phyloP scores from a whole-genome alignment of 2,329 filamentous ascomycete species.

The Alternaria panax region DNA sequence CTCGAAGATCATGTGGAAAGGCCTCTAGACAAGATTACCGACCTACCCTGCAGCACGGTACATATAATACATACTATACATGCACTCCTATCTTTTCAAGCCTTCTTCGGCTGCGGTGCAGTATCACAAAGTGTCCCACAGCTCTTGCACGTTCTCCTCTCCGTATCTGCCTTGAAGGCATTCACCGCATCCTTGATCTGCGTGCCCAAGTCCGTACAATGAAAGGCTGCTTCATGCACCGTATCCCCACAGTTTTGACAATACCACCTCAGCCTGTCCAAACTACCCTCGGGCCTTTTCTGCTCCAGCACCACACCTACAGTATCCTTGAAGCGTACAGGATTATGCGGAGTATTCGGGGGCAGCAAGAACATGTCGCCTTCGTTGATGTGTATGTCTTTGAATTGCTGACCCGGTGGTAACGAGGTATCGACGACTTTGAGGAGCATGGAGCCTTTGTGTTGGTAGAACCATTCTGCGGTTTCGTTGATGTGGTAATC shows the following conservation, averaged over 20 bases:
- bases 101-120: conserved; percentile 59
- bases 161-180: conserved; percentile 73
- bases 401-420: conserved; percentile 63
- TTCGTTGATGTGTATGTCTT: conserved; percentile 88
- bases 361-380: conserved; percentile 94
- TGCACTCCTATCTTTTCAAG: conserved; percentile 3
- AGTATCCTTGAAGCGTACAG: conserved; percentile 89
- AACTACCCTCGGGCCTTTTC: conserved; percentile 70
- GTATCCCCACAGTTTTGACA: conserved; percentile 73
- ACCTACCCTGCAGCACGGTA: not conserved
- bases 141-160: conserved; percentile 74
- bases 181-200: conserved; percentile 95
- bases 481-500: conserved; percentile 99
- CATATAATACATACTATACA: conserved; percentile 18
- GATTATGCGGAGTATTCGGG: conserved; percentile 94
- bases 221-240: conserved; percentile 86
- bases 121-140: conserved; percentile 81
- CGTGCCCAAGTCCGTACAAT: conserved; percentile 87
- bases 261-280: conserved; percentile 92
- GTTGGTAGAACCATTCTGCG: conserved; percentile 97
- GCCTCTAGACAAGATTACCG: conserved; percentile 59
- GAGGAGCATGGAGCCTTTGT: conserved; percentile 90
- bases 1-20: conserved; percentile 82
- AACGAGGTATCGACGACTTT: conserved; percentile 75
- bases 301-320: conserved; percentile 96